A percentile compares a stretch with the other conserved stretches of the same genome.
Evolutionary conservation across 805 yeast genomes (phyloP).

Genomic region (Wickerhamiella hasegawae): DNA sequence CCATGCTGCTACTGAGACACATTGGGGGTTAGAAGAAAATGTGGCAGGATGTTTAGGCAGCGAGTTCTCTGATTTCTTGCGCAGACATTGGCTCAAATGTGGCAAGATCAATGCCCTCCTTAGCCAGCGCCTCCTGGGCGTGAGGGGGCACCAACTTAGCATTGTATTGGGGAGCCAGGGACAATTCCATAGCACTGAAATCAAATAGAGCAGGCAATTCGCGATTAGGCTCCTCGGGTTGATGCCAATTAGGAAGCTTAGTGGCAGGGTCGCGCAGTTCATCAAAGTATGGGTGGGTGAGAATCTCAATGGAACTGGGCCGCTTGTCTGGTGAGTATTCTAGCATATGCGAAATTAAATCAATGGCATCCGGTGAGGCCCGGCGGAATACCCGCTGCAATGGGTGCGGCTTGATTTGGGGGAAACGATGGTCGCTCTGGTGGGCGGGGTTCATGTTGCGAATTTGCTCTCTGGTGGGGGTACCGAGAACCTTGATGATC

Average conservation of each 20-base stretch:
- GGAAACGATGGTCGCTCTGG: slow-evolving; percentile 84
- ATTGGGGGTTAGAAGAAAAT: too few species aligned
- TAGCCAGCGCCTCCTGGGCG: slow-evolving; percentile 27
- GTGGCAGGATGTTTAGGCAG: too few species aligned
- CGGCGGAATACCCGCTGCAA: slow-evolving; percentile 54
- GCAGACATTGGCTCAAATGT: slow-evolving; percentile 42
- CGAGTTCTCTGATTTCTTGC: slow-evolving; percentile 12
- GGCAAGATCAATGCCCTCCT: slow-evolving; percentile 27
- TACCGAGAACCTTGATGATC: slow-evolving; percentile 87
- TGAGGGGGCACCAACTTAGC: slow-evolving; percentile 25
- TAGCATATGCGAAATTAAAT: slow-evolving; percentile 60
- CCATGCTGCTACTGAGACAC: too few species aligned
- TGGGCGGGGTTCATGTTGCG: slow-evolving; percentile 91
- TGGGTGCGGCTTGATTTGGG: slow-evolving; percentile 35
- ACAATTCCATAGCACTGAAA: slow-evolving; percentile 53
- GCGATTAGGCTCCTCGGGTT: slow-evolving; percentile 57
- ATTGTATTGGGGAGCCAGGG: slow-evolving; percentile 27
- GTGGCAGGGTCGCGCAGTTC: slow-evolving; percentile 49
- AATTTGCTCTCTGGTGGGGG: slow-evolving; percentile 86
- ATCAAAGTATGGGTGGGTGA: slow-evolving; percentile 81
- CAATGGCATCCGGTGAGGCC: slow-evolving; percentile 76
- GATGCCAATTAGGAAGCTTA: slow-evolving; percentile 27
- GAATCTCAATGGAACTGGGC: slow-evolving; percentile 61
- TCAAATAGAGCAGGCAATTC: slow-evolving; percentile 63
- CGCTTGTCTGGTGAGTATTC: slow-evolving; percentile 84